These are phyloP conservation scores for Amoebophrya sp. DNA, from an alignment of 169 alveolate species.

Conservation along the genomic window DNA sequence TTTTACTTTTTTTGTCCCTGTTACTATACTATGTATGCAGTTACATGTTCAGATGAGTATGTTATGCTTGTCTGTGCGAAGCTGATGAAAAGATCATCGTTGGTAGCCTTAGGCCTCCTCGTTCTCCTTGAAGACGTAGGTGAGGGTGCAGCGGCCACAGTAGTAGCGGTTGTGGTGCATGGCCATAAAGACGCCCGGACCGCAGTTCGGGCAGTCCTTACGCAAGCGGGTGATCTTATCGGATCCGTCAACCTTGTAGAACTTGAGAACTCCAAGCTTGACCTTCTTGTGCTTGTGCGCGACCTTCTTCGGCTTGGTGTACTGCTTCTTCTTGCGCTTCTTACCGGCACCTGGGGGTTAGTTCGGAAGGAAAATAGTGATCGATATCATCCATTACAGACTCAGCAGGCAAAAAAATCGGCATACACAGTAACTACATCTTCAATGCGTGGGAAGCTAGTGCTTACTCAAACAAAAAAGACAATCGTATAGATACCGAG, in stretches of 20 bases:
- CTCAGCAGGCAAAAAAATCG: too few relatives aligned
- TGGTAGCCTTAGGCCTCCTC: not conserved
- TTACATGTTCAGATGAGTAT: too few relatives aligned
- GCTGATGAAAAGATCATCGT: not conserved
- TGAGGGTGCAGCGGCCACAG: slow-evolving; percentile 94
- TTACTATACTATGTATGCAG: too few relatives aligned
- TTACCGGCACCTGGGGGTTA: slow-evolving; percentile 1
- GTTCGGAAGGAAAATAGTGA: too few relatives aligned
- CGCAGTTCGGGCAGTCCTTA: slow-evolving; percentile 91
- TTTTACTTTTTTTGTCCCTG: too few relatives aligned
- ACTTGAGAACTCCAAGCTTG: slow-evolving; percentile 88
- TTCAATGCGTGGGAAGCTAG: too few relatives aligned
- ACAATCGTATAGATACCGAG: too few relatives aligned
- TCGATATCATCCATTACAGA: too few relatives aligned
- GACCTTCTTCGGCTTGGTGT: slow-evolving; percentile 43
- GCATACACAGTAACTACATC: too few relatives aligned
- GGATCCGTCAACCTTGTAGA: slow-evolving; percentile 89
- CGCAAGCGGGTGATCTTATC: slow-evolving; percentile 85
- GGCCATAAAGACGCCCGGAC: slow-evolving; percentile 96
- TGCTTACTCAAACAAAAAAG: too few relatives aligned
- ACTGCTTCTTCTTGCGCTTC: slow-evolving; percentile 76
- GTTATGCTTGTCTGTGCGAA: too few relatives aligned
- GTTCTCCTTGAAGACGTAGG: slow-evolving; percentile 52
- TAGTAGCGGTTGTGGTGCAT: slow-evolving; percentile 92
- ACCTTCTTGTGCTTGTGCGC: slow-evolving; percentile 96